A percentile compares a stretch with the other conserved stretches of the same genome.
These are phyloP conservation scores for Xylaria longipes DNA, from an alignment of 495 filamentous ascomycete genomes.

Conservation along the genomic window DNA sequence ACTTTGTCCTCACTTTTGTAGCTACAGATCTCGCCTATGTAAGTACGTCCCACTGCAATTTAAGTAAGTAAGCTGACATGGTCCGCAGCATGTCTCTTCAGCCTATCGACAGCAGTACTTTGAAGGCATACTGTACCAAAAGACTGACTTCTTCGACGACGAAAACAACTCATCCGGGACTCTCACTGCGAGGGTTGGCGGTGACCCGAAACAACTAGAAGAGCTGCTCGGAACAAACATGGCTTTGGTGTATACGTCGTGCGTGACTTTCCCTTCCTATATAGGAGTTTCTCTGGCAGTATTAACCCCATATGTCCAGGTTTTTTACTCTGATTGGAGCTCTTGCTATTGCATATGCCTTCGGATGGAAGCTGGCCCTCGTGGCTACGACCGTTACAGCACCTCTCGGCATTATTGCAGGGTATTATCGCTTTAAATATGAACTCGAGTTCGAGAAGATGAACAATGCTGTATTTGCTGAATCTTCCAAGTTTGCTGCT, in stretches of 20 bases:
- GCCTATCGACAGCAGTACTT: slow-evolving; percentile 66
- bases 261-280: neutral
- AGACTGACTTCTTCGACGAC: slow-evolving; percentile 68
- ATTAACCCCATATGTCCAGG: slow-evolving; percentile 23
- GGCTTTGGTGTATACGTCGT: slow-evolving; percentile 57
- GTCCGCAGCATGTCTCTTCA: slow-evolving; percentile 45
- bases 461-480: slow-evolving; percentile 62
- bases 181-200: slow-evolving; percentile 62
- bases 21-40: slow-evolving; percentile 46
- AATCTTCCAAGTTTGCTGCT: slow-evolving; percentile 65
- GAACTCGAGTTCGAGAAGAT: slow-evolving; percentile 63
- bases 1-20: slow-evolving; percentile 45
- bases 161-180: slow-evolving; percentile 68
- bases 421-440: slow-evolving; percentile 59
- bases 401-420: slow-evolving; percentile 53
- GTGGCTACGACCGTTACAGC: slow-evolving; percentile 58
- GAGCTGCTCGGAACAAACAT: slow-evolving; percentile 66
- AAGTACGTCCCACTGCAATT: slow-evolving; percentile 14
- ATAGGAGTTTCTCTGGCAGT: neutral
- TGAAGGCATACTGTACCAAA: slow-evolving; percentile 60
- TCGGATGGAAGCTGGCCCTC: slow-evolving; percentile 65
- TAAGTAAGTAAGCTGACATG: slow-evolving; percentile 26
- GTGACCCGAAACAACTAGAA: slow-evolving; percentile 66
- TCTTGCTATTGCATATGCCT: slow-evolving; percentile 57
- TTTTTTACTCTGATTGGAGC: slow-evolving; percentile 57